Conservation (phyloP, 31 red algal species). For the Odonthalia washingtoniensis region DNA sequence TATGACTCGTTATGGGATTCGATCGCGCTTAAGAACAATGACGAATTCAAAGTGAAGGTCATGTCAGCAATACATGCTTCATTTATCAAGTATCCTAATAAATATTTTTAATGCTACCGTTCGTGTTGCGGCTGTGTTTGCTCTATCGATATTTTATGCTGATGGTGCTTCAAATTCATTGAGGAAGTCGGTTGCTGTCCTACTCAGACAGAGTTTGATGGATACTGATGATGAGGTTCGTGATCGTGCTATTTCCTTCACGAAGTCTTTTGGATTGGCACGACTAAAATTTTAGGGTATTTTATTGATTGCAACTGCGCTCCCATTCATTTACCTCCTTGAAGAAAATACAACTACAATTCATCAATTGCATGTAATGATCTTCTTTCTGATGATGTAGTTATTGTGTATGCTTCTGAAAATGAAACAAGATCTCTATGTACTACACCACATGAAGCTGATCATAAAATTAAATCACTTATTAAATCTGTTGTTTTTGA, state of each 20-base stretch:
- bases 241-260: slow-evolving; percentile 90
- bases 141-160: slow-evolving; percentile 81
- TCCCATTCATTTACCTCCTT: too few relatives aligned
- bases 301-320: too few relatives aligned
- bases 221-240: slow-evolving; percentile 97
- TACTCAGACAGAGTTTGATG: slow-evolving; percentile 89
- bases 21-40: slow-evolving; percentile 87
- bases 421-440: slow-evolving; percentile 58
- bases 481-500: slow-evolving; percentile 13
- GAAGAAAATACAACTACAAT: too few relatives aligned
- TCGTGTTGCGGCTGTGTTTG: slow-evolving; percentile 94
- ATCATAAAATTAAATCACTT: slow-evolving; percentile 29
- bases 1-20: slow-evolving; percentile 80
- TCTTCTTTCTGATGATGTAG: not conserved
- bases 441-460: slow-evolving; percentile 43
- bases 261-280: slow-evolving; percentile 74
- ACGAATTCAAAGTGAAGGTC: slow-evolving; percentile 97
- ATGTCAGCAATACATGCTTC: slow-evolving; percentile 85
- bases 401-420: slow-evolving; percentile 44
- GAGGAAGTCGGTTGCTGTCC: slow-evolving; percentile 75
- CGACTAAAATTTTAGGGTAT: too few relatives aligned
- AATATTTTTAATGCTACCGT: slow-evolving; percentile 94
- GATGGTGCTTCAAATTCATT: slow-evolving; percentile 69
- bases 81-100: slow-evolving; percentile 96
- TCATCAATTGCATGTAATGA: slow-evolving; percentile 39